Base-by-base conservation (phyloP, 2,329 filamentous ascomycete genomes). In the Diaporthe australafricana region DNA sequence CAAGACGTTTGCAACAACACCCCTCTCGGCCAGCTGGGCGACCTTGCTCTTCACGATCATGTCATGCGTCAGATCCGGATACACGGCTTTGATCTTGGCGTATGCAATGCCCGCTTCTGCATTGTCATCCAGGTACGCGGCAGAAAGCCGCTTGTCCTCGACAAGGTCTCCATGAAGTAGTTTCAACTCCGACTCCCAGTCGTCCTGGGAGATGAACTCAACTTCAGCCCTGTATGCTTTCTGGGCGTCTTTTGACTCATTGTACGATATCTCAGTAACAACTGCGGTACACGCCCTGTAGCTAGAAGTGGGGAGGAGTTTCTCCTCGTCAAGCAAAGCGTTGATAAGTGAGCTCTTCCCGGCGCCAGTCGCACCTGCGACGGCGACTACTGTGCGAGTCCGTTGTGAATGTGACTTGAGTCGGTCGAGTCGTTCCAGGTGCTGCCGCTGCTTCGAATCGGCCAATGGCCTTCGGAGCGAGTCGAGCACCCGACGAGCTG, bases 281-380 rank as follows among this genome's bases (percentile, higher is more conserved):
- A 89, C 87, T 0, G 89, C 88, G 0, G 90, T 92, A 70, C 89
- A 91, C 0, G 90, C 90, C 30, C 87, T 80, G 85, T 90, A 89
- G 75, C 89, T 89, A 48, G 76, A 81, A 0, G 81, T 83, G 0
- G 80, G 81, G 0, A 83, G 71, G 3, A 84, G 79, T n/a, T 85
- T 82, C 73, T 91, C 88, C 75, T 92, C 87, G 42, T 91, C 88
- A 0, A 92, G 81, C 38, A 92, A 76, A 0, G 90, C 89, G 75
- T 92, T 92, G 78, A 92, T 90, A 0, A 91, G 81, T 2, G 87
- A 89, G 22, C 85, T 88, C 75, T 92, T 92, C 0, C 90, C 90
- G 1, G 87, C 86, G 0, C 90, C 90, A 0, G 90, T 92, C 70
- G 86, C 88, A 0, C 90, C 90, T 3, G 90, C 85, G 1, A 92